Percentiles rank a stretch among this genome's conserved stretches.
phyloP scores from a whole-genome alignment of 495 filamentous ascomycete genomes.

The Neurospora sublineolata region DNA sequence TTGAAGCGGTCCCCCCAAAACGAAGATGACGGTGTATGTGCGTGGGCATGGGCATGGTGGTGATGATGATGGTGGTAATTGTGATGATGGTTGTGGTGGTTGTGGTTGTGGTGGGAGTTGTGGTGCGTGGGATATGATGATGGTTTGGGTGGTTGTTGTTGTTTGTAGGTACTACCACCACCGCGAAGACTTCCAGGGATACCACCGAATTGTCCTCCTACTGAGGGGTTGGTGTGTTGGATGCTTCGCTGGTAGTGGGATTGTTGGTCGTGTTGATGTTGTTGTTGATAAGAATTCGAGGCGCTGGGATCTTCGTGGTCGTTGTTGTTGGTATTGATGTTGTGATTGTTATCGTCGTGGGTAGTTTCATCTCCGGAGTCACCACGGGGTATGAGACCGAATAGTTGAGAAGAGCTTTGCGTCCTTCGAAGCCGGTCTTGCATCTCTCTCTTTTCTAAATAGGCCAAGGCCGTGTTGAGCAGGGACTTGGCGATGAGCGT shows the following conservation, averaged over 20 bases:
- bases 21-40: background rate
- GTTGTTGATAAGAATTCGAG: background rate
- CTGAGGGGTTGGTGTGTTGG: background rate
- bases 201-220: background rate
- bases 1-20: background rate
- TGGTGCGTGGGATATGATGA: background rate
- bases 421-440: slow-evolving; percentile 27
- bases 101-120: background rate
- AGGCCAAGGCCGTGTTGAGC: slow-evolving; percentile 24
- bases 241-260: background rate
- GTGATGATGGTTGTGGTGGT: background rate
- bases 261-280: background rate
- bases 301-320: background rate
- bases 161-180: background rate
- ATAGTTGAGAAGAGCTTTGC: slow-evolving; percentile 32
- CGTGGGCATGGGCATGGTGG: background rate
- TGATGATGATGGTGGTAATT: background rate
- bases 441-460: slow-evolving; percentile 28
- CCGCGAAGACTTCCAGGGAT: background rate
- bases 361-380: background rate
- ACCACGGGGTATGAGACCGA: slow-evolving; percentile 25
- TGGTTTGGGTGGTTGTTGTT: background rate
- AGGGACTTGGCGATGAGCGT: slow-evolving; percentile 35
- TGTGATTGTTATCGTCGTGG: background rate
- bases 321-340: background rate